Evolutionary conservation across 2,329 filamentous ascomycete species (phyloP), one percentile per base, ranked within the genome.

Genomic region (Cladorrhinum sp.): DNA sequence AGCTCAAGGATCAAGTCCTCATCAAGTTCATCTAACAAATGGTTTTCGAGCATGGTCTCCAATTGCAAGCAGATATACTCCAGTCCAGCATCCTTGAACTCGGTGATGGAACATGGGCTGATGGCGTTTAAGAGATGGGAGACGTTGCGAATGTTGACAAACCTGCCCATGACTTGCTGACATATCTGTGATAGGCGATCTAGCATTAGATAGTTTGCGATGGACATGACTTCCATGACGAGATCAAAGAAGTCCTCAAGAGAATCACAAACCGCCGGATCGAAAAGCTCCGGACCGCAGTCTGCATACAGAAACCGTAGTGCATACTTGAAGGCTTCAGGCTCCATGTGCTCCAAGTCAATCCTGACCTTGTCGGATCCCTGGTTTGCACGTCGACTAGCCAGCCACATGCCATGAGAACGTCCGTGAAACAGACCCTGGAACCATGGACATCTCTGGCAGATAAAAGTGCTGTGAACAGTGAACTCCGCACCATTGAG

Each of bases 181-280:
- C 95, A 98, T 25, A 96, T 86, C 72, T 96, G 91, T 4, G 91
- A 92, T 4, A 99, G 78, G 6, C 93, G 84, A 71, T 97, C 92
- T 51, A 99, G 82, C 93, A 99, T 97, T 60, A 99, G 78, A 74
- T 99, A 93, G 71, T 99, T 95, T 12, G 93, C 92, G 56, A 91
- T 88, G 59, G 86, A 86, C 83, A 98, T 88, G 50, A 98, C 90
- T 67, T 96, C 92, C 76, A 98, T 83, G 8, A 97, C 82, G n/a
- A 95, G 79, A 67, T 98, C 92, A 3, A 93, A 85, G 64, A 96
- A 92, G 50, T 92, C 89, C 66, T 97, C 92, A 5, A 96, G 75
- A 62, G 88, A 87, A 16, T 84, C 78, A 36, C 85, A 83, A 16
- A 89, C 83, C 4, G 95, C 83, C 29, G 89, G 80, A 65, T 96